Percentiles rank a stretch among this genome's conserved stretches.
Conservation (phyloP, 2,329 filamentous ascomycete species). For the Colletotrichum neosansevieriae region DNA sequence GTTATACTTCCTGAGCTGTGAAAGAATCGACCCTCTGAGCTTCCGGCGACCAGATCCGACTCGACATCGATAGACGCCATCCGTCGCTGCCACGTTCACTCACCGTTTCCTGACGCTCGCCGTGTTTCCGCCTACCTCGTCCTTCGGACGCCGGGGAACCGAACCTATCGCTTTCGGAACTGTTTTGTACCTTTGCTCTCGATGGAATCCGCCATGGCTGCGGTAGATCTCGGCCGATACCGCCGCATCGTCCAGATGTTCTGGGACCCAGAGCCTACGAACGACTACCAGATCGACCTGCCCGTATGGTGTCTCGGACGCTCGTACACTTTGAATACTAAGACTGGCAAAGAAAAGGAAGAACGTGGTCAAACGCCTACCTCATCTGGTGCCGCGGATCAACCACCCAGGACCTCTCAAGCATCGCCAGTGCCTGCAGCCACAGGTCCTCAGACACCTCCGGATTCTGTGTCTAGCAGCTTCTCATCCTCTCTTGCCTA, state of each 20-base stretch:
- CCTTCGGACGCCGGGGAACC: background rate
- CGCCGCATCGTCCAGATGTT: constrained; percentile 90
- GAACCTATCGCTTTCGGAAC: background rate
- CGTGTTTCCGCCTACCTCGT: no score
- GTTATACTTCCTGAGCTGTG: no score
- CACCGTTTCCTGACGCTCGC: no score
- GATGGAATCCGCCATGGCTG: constrained; percentile 58
- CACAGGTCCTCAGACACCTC: constrained; percentile 58
- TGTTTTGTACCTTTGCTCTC: background rate
- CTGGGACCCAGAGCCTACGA: constrained; percentile 90
- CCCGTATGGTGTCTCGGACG: constrained; percentile 86
- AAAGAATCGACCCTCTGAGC: no score
- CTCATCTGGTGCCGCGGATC: constrained; percentile 20
- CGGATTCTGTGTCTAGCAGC: constrained; percentile 63
- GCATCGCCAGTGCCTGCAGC: constrained; percentile 39
- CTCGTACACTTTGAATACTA: constrained; percentile 60
- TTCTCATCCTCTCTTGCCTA: constrained; percentile 65
- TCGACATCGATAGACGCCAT: no score
- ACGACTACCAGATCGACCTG: constrained; percentile 74
- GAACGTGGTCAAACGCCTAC: constrained; percentile 37
- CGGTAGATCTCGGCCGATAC: constrained; percentile 79
- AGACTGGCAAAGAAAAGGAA: constrained; percentile 39
- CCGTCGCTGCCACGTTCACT: no score
- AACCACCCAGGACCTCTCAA: constrained; percentile 30
- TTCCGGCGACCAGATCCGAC: no score